Evolutionary conservation across 2,329 filamentous ascomycete species (phyloP).

Genomic region (Hymenoscyphus scutula): DNA sequence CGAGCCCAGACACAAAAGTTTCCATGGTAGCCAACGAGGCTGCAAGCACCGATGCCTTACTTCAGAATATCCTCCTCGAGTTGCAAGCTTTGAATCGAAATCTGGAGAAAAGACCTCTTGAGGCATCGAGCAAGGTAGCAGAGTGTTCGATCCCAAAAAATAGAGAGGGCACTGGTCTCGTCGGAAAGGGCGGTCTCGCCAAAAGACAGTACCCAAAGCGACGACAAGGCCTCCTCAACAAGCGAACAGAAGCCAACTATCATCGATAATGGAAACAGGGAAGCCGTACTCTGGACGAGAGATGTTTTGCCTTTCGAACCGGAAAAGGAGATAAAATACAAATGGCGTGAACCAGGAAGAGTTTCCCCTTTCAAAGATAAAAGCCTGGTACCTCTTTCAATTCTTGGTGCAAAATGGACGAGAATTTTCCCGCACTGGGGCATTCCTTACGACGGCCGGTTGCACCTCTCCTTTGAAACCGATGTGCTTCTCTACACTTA

Average conservation of each 20-base stretch:
- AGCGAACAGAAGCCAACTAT: not conserved
- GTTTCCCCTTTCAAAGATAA: not conserved
- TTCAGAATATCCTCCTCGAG: constrained; percentile 1
- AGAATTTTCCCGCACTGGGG: not conserved
- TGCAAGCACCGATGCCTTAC: not conserved
- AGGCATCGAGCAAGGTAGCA: not conserved
- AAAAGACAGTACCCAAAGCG: not conserved
- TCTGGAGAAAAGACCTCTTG: not conserved
- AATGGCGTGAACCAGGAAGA: not conserved
- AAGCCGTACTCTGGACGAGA: not conserved
- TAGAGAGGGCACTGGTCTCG: not conserved
- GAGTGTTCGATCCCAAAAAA: not conserved
- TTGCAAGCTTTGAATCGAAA: not conserved
- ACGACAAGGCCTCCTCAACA: not conserved
- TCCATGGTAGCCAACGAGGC: not conserved
- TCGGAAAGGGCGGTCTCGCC: not conserved
- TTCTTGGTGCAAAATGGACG: not conserved
- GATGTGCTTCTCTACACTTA: not conserved
- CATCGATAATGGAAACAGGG: not conserved
- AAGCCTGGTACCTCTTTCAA: not conserved
- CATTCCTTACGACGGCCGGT: not conserved
- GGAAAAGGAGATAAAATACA: not conserved
- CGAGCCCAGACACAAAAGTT: not conserved
- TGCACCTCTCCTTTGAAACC: not conserved
- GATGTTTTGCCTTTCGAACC: not conserved